phyloP scores from a whole-genome alignment of 805 yeast species.

The Nakazawaea anatomiae region DNA sequence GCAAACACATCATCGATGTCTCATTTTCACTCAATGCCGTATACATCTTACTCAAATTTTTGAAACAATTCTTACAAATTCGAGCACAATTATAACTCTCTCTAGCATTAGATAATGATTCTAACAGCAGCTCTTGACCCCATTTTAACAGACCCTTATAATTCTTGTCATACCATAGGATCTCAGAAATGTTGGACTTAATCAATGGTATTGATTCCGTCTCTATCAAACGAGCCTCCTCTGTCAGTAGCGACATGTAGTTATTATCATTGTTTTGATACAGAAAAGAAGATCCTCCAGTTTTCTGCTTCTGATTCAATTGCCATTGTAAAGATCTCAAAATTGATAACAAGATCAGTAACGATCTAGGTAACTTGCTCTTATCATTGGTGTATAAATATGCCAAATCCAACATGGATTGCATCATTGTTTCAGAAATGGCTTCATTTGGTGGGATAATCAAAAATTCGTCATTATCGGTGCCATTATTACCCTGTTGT shows the following conservation, averaged over 20 bases:
- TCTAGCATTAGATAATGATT: slow-evolving; percentile 23
- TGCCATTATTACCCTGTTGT: too few species aligned
- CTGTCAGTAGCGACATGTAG: too few species aligned
- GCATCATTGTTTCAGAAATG: slow-evolving; percentile 17
- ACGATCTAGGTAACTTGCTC: slow-evolving; percentile 18
- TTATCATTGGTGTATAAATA: slow-evolving; percentile 22
- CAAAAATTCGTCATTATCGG: neutral
- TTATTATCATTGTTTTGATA: slow-evolving; percentile 10
- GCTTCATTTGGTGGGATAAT: slow-evolving; percentile 4
- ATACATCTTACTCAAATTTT: slow-evolving; percentile 30
- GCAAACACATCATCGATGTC: slow-evolving; percentile 18
- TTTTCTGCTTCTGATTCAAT: neutral
- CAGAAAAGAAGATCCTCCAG: neutral
- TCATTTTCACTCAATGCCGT: slow-evolving; percentile 21
- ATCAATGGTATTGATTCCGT: slow-evolving; percentile 29
- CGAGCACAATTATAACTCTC: slow-evolving; percentile 30
- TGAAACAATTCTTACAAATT: slow-evolving; percentile 30
- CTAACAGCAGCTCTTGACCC: slow-evolving; percentile 31
- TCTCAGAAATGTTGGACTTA: slow-evolving; percentile 36
- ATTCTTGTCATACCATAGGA: slow-evolving; percentile 30
- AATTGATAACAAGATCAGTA: slow-evolving; percentile 29
- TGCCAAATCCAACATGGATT: slow-evolving; percentile 24
- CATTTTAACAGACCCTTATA: slow-evolving; percentile 31
- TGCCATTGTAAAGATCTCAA: slow-evolving; percentile 22
- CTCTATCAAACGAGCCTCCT: slow-evolving; percentile 10